These are phyloP conservation scores for Leishmania gerbilli DNA, from an alignment of 208 protist species.

Conservation along the genomic window DNA sequence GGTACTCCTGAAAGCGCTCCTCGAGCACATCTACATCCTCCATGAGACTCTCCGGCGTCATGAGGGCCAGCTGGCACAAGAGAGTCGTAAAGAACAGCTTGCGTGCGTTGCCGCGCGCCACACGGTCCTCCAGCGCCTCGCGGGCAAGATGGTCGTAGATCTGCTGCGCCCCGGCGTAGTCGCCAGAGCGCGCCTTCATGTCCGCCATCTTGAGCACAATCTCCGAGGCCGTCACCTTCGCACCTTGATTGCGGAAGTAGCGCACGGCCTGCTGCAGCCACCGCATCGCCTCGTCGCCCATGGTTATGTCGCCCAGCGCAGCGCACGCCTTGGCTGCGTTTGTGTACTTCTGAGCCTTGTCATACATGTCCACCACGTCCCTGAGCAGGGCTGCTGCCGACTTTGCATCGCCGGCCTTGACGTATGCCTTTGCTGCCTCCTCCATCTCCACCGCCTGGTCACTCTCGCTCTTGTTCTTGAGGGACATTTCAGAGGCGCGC, in stretches of 20 bases:
- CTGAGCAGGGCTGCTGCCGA: constrained; percentile 39
- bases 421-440: constrained; percentile 60
- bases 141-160: constrained; percentile 79
- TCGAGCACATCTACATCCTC: constrained; percentile 67
- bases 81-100: constrained; percentile 87
- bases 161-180: constrained; percentile 64
- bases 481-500: constrained; percentile 72
- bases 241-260: constrained; percentile 72
- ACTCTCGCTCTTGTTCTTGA: constrained; percentile 64
- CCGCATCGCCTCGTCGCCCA: constrained; percentile 55
- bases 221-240: constrained; percentile 69
- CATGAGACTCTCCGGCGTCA: constrained; percentile 57
- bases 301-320: constrained; percentile 61
- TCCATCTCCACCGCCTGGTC: constrained; percentile 69
- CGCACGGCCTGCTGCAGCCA: constrained; percentile 70
- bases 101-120: constrained; percentile 61
- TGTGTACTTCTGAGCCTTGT: constrained; percentile 58
- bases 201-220: constrained; percentile 78
- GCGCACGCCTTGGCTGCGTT: constrained; percentile 77
- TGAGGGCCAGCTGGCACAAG: constrained; percentile 70
- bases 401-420: constrained; percentile 52
- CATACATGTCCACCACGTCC: constrained; percentile 63
- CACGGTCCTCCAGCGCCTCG: constrained; percentile 75
- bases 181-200: constrained; percentile 56
- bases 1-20: constrained; percentile 83